These are phyloP conservation scores for Ascochyta koolunga DNA, from an alignment of 2,329 filamentous ascomycete species.

Conservation along the genomic window DNA sequence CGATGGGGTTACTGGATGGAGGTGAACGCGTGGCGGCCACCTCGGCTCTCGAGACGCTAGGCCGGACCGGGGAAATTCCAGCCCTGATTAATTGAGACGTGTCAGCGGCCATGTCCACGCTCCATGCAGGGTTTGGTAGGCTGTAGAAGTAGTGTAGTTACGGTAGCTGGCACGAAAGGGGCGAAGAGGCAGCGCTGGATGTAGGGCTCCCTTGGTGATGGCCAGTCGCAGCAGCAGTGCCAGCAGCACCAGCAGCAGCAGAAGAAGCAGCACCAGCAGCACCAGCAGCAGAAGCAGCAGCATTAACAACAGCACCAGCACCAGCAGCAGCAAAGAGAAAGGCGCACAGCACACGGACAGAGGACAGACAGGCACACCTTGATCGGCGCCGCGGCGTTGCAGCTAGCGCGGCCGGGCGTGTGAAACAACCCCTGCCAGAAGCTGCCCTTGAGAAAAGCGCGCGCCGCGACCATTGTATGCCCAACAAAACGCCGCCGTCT, in stretches of 20 bases:
- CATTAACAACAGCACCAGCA: background rate
- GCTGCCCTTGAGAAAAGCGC: conserved; percentile 16
- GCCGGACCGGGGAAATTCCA: background rate
- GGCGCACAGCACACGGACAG: background rate
- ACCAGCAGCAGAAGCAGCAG: background rate
- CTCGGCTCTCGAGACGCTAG: conserved; percentile 1
- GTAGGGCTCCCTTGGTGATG: background rate
- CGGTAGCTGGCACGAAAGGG: background rate
- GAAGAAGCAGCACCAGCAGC: background rate
- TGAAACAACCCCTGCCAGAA: conserved; percentile 15
- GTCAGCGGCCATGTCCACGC: conserved; percentile 1
- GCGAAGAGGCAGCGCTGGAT: background rate
- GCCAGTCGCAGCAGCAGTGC: background rate
- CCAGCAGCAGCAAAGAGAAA: background rate
- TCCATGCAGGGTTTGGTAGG: background rate
- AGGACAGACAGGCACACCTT: background rate
- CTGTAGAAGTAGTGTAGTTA: too few relatives aligned
- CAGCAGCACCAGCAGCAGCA: too few relatives aligned
- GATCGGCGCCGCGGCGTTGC: background rate
- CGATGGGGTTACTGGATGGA: too few relatives aligned
- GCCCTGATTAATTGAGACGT: conserved; percentile 1
- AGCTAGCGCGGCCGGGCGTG: conserved; percentile 10
- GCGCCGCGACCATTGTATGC: background rate
- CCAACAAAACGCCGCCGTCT: conserved; percentile 12
- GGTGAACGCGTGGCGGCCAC: conserved; percentile 13